Evolutionary conservation across 805 yeast species (phyloP).

Genomic region (Candida berthetii): DNA sequence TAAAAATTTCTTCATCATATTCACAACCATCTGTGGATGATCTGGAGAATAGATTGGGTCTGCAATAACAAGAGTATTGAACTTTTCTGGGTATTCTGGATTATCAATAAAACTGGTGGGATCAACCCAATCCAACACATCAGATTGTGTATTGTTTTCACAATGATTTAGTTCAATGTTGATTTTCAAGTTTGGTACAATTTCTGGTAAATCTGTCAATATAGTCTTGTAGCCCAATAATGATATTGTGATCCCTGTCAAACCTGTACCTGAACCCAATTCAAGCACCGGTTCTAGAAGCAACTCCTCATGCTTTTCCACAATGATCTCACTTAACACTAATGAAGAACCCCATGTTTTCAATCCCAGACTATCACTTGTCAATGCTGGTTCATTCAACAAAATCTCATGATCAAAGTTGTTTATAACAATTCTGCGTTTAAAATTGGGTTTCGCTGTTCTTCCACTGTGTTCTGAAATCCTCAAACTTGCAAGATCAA

Average conservation of each 20-base stretch:
- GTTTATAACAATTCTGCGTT: conserved; percentile 49
- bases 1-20: conserved; percentile 49
- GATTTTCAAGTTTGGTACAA: conserved; percentile 55
- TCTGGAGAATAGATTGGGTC: conserved; percentile 85
- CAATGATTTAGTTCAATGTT: conserved; percentile 53
- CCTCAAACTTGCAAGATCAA: conserved; percentile 53
- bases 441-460: conserved; percentile 70
- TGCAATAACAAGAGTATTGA: conserved; percentile 62
- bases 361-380: conserved; percentile 82
- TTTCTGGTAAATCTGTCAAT: conserved; percentile 77
- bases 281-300: conserved; percentile 36
- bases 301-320: conserved; percentile 26
- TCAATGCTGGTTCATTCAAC: conserved; percentile 77
- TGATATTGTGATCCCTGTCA: conserved; percentile 71
- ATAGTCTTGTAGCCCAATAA: conserved; percentile 35
- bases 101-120: conserved; percentile 36
- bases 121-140: conserved; percentile 73
- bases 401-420: conserved; percentile 22
- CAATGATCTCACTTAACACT: conserved; percentile 49
- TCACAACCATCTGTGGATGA: conserved; percentile 71
- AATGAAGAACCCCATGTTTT: conserved; percentile 96
- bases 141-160: conserved; percentile 26
- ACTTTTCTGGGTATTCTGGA: conserved; percentile 25
- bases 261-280: conserved; percentile 94
- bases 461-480: conserved; percentile 82